phyloP scores from a whole-genome alignment of 2,329 filamentous ascomycete genomes.

The Ophiostoma sp. region DNA sequence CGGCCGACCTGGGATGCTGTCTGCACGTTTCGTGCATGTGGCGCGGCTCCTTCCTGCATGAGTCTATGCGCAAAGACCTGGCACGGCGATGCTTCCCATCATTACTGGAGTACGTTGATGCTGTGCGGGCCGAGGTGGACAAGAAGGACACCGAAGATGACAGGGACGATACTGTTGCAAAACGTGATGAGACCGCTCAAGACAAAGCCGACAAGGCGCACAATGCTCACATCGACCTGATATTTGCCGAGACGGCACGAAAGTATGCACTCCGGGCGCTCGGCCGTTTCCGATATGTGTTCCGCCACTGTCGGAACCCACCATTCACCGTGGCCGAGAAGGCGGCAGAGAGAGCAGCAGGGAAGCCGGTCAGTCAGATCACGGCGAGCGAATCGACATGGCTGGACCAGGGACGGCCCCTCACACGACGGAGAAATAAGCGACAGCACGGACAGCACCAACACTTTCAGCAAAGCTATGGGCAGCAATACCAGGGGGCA shows the following conservation, averaged over 20 bases:
- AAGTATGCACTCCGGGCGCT: slow-evolving; percentile 17
- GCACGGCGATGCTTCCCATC: slow-evolving; percentile 27
- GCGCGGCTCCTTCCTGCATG: slow-evolving; percentile 23
- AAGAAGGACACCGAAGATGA: not conserved
- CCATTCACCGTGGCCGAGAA: not conserved
- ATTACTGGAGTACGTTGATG: slow-evolving; percentile 25
- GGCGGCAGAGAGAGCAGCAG: not conserved
- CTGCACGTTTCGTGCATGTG: slow-evolving; percentile 29
- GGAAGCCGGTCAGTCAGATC: not conserved
- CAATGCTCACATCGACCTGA: not conserved
- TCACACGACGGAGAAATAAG: not conserved
- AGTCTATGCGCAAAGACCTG: slow-evolving; percentile 8
- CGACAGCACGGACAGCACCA: not conserved
- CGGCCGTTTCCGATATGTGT: slow-evolving; percentile 24
- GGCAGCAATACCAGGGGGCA: not conserved
- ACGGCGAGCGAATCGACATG: not conserved
- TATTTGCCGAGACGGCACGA: slow-evolving; percentile 22
- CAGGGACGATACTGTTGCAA: not conserved
- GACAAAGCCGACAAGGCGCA: not conserved
- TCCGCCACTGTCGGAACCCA: slow-evolving; percentile 22
- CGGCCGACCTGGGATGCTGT: slow-evolving; percentile 28
- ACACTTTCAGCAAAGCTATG: not conserved
- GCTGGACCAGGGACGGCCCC: slow-evolving; percentile 1
- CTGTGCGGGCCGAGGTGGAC: not conserved
- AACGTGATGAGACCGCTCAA: not conserved